These are phyloP conservation scores for Diaporthe sp. DNA, from an alignment of 2,329 filamentous ascomycete species.

Conservation along the genomic window DNA sequence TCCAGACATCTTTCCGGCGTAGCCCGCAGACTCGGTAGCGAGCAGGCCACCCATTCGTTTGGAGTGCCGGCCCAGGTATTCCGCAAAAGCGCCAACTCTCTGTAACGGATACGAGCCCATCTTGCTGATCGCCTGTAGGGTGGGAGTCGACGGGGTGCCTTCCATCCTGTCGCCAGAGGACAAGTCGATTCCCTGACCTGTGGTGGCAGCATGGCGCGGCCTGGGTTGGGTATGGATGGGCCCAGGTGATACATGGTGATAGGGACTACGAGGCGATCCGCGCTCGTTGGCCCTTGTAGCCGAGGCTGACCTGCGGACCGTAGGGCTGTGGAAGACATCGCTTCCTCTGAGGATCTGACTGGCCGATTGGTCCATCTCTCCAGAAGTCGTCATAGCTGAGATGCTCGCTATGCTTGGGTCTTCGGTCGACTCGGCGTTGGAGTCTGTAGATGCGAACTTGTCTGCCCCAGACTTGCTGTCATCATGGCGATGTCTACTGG, in stretches of 20 bases:
- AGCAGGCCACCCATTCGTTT: conserved; percentile 85
- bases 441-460: conserved; percentile 75
- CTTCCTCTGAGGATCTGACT: conserved; percentile 91
- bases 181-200: conserved; percentile 48
- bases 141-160: conserved; percentile 51
- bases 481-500: conserved; percentile 58
- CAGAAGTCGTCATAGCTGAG: conserved; percentile 76
- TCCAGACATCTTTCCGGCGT: conserved; percentile 94
- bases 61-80: conserved; percentile 82
- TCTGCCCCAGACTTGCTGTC: conserved; percentile 59
- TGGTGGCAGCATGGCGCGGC: conserved; percentile 50
- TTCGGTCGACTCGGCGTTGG: conserved; percentile 78
- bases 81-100: conserved; percentile 83
- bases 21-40: conserved; percentile 93
- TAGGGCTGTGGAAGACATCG: conserved; percentile 87
- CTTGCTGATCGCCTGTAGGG: conserved; percentile 64
- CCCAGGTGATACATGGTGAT: not conserved
- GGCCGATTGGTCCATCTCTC: conserved; percentile 81
- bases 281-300: conserved; percentile 43
- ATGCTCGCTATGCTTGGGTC: conserved; percentile 70
- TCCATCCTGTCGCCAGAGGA: conserved; percentile 39
- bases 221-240: conserved; percentile 25
- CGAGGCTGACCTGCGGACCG: conserved; percentile 65
- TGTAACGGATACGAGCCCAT: conserved; percentile 83
- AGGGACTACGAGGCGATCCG: conserved; percentile 27